Evolutionary conservation across 306 rosid genomes (phyloP).

Genomic region (Quercus wislizeni): DNA sequence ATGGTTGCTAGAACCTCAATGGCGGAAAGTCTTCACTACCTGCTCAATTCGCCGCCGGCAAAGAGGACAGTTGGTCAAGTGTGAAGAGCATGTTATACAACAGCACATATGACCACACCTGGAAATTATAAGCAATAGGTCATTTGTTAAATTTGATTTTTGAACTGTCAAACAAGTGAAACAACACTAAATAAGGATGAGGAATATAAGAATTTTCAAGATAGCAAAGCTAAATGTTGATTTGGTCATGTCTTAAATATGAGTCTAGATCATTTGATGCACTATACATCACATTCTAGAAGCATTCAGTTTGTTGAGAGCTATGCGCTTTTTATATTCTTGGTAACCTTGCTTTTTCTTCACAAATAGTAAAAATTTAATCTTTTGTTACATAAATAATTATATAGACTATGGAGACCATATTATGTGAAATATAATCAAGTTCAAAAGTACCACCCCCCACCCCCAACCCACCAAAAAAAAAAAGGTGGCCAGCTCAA

Average conservation of each 20-base stretch:
- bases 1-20: conserved; percentile 40
- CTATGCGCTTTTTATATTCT: not conserved
- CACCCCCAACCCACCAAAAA: no score
- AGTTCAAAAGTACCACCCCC: not conserved
- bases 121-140: conserved; percentile 26
- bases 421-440: not conserved
- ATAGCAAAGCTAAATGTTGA: conserved; percentile 6
- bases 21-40: conserved; percentile 89
- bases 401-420: not conserved
- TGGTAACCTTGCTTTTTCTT: not conserved
- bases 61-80: conserved; percentile 86
- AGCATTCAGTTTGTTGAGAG: not conserved
- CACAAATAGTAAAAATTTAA: not conserved
- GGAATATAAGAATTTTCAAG: not conserved
- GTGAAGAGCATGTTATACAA: conserved; percentile 80
- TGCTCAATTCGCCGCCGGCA: conserved; percentile 86
- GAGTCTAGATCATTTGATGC: not conserved
- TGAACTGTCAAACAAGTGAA: not conserved
- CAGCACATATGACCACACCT: conserved; percentile 99
- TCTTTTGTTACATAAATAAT: not conserved
- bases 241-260: not conserved
- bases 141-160: conserved; percentile 4
- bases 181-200: not conserved
- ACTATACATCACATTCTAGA: not conserved
- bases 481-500: not conserved